Conservation (phyloP, 2,329 filamentous ascomycete species). For the Chaetomium globosum region DNA sequence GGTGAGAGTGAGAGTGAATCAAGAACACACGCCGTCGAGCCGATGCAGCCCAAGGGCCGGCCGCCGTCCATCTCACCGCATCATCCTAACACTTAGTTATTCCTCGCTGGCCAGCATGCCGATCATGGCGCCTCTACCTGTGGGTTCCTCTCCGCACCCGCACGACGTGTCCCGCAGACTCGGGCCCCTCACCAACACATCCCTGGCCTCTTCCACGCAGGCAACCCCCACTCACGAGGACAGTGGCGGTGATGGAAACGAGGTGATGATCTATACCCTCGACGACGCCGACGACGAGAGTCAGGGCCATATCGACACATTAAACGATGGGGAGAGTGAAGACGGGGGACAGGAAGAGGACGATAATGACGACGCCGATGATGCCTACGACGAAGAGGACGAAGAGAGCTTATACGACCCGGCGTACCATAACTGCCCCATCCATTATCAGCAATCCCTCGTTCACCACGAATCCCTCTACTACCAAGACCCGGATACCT, state of each 20-base stretch:
- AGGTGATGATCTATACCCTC: slow-evolving; percentile 22
- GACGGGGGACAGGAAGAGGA: slow-evolving; percentile 9
- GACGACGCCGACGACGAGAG: slow-evolving; percentile 25
- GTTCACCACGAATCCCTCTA: slow-evolving; percentile 18
- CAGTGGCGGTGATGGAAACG: slow-evolving; percentile 14
- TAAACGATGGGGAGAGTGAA: slow-evolving; percentile 11
- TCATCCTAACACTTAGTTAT: not conserved
- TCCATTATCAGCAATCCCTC: slow-evolving; percentile 16
- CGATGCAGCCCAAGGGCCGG: slow-evolving; percentile 14
- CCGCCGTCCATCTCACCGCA: slow-evolving; percentile 9
- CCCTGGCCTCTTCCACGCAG: slow-evolving; percentile 16
- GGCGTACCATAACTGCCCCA: slow-evolving; percentile 8
- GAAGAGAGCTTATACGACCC: slow-evolving; percentile 17
- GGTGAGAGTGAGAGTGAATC: not conserved
- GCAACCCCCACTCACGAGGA: slow-evolving; percentile 12
- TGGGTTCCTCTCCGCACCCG: slow-evolving; percentile 21
- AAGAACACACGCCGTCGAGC: slow-evolving; percentile 6
- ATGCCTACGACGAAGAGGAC: slow-evolving; percentile 17
- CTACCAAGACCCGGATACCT: slow-evolving; percentile 25
- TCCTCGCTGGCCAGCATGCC: slow-evolving; percentile 26
- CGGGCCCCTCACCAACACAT: slow-evolving; percentile 14
- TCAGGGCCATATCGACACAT: slow-evolving; percentile 7
- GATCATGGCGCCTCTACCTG: slow-evolving; percentile 10
- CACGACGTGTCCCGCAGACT: slow-evolving; percentile 23
- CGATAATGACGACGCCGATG: slow-evolving; percentile 4